phyloP scores from a whole-genome alignment of 2,329 filamentous ascomycete genomes.

The Clonostachys rhizophaga region DNA sequence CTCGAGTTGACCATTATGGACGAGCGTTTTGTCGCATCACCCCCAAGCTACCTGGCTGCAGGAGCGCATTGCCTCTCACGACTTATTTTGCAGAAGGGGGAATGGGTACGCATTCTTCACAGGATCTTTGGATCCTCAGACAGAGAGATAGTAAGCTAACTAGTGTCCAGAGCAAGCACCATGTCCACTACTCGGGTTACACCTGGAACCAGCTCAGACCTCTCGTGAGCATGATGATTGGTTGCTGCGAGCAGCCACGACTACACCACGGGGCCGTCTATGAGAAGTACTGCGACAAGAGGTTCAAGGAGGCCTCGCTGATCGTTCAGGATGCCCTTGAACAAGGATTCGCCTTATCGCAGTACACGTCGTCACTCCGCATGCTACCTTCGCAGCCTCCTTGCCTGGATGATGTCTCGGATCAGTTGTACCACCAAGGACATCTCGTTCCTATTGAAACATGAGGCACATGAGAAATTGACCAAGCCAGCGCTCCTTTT shows the following conservation, averaged over 20 bases:
- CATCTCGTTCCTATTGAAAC: no score
- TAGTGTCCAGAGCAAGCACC: slow-evolving; percentile 63
- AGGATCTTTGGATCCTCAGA: not conserved
- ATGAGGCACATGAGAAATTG: no score
- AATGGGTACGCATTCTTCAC: slow-evolving; percentile 68
- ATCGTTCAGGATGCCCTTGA: slow-evolving; percentile 74
- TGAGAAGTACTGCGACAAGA: slow-evolving; percentile 86
- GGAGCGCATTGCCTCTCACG: slow-evolving; percentile 90
- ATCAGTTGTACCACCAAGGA: no score
- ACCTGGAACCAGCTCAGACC: slow-evolving; percentile 79
- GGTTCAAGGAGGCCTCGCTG: slow-evolving; percentile 78
- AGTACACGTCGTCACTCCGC: no score
- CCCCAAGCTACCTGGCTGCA: slow-evolving; percentile 85
- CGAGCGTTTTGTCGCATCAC: slow-evolving; percentile 88
- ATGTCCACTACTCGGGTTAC: slow-evolving; percentile 92
- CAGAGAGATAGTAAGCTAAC: not conserved
- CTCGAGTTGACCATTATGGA: slow-evolving; percentile 97
- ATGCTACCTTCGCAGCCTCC: no score
- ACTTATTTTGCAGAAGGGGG: slow-evolving; percentile 83
- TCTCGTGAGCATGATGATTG: slow-evolving; percentile 72
- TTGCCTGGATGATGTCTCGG: no score
- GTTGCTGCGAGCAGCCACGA: slow-evolving; percentile 78
- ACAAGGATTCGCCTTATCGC: slow-evolving; percentile 39
- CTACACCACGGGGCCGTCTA: slow-evolving; percentile 84
- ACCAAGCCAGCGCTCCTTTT: no score